Base-by-base conservation (phyloP, 164 flowering plant genomes). In the Umbellularia californica region DNA sequence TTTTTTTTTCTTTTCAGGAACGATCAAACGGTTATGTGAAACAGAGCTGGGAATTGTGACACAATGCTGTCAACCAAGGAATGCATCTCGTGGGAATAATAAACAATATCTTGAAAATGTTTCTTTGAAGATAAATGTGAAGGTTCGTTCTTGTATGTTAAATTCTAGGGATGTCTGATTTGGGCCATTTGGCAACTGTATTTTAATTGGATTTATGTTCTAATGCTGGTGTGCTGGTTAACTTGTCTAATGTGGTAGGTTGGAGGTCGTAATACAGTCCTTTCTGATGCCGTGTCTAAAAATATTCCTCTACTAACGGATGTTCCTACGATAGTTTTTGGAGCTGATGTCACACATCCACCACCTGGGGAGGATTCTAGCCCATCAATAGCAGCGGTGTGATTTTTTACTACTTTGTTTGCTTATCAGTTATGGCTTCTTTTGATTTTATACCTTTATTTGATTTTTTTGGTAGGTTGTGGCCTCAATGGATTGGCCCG, bases 301-400 rank as follows among this genome's bases (percentile, higher is more conserved):
- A 80, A 52, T 19, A 82, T 86, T 22, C 88, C 90, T 22, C 66
- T 77, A 7, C 77, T 86, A 0, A 79, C 85, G 28, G 89, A 85
- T 78, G 24, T 0, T 0, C 85, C 87, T 0, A 89, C 90, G 0
- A 89, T 88, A 6, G 82, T 89, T 15, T 82, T 89, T 84, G 90
- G 92, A 66, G 89, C 92, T 33, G 89, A 86, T 84, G 92, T 89
- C 0, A 89, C 90, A 1, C 92, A 89, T 76, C 90, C 90, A 1
- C 70, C 60, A 4, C 86, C 90, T 0, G 90, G 92, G 11, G 90
- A 87, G 15, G 90, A 86, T 72, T 79, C 86, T 22, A 80, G 83
- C 33, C 88, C 90, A 7, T 89, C 92, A 4, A 89, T 89, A n/a
- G 90, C 92, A 15, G 92, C 90, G 6, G 92, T 89, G 78, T 23